Evolutionary conservation across 2,329 filamentous ascomycete genomes (phyloP).

Genomic region (Arthrocladium fulminans): DNA sequence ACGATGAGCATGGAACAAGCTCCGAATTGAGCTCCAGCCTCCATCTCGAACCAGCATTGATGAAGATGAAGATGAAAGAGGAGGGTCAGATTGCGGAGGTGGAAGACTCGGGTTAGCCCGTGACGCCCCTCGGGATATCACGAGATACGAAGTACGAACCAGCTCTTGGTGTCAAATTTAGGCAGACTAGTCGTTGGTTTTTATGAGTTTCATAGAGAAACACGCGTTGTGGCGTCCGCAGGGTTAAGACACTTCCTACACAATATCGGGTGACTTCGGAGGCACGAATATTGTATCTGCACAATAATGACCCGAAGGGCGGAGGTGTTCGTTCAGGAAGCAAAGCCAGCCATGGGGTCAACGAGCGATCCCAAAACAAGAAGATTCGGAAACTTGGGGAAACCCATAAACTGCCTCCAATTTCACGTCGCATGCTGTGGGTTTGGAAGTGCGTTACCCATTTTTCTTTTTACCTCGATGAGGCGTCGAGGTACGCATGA

Average conservation of each 20-base stretch:
- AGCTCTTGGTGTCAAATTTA: background rate
- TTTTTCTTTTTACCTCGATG: no score
- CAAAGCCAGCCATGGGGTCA: no score
- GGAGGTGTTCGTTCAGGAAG: no score
- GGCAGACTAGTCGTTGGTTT: background rate
- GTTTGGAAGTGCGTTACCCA: no score
- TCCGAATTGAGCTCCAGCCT: conserved; percentile 19
- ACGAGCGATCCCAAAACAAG: no score
- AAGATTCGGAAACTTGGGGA: background rate
- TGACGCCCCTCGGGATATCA: background rate
- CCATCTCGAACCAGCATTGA: conserved; percentile 20
- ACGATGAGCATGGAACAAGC: conserved; percentile 17
- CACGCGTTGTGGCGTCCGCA: background rate
- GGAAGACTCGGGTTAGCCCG: conserved; percentile 14
- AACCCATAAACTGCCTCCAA: background rate
- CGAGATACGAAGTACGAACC: conserved; percentile 9
- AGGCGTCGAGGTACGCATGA: no score
- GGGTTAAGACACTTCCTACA: background rate
- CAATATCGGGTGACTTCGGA: conserved; percentile 1
- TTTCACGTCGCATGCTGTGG: background rate
- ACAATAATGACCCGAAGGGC: background rate
- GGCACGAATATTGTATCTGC: background rate
- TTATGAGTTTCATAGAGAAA: background rate
- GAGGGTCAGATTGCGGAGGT: conserved; percentile 13
- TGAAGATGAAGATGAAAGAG: conserved; percentile 19